Conservation (phyloP, 192 early-diverging fungal genomes). For the Allomyces macrogynus region DNA sequence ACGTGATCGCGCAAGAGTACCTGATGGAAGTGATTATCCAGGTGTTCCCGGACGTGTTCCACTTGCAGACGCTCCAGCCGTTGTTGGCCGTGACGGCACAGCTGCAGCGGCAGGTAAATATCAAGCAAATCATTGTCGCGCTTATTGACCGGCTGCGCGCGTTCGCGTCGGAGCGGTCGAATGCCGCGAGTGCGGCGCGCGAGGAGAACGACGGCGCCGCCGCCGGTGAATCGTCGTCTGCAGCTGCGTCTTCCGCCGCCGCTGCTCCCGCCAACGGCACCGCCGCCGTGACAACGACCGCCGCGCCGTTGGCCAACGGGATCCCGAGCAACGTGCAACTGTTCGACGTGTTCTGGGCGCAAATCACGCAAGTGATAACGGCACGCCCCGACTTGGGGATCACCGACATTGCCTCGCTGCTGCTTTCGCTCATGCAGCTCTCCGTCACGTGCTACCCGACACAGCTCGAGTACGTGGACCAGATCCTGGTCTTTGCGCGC, state of each 20-base stretch:
- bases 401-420: conserved; percentile 75
- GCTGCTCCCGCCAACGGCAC: neutral
- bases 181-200: conserved; percentile 11
- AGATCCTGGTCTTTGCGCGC: conserved; percentile 76
- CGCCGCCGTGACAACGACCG: neutral
- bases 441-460: conserved; percentile 86
- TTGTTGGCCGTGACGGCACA: conserved; percentile 79
- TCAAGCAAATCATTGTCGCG: conserved; percentile 90
- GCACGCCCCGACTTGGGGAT: conserved; percentile 77
- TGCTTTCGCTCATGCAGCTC: conserved; percentile 70
- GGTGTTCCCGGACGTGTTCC: conserved; percentile 94
- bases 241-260: neutral
- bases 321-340: conserved; percentile 72
- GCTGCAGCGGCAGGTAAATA: conserved; percentile 79
- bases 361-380: conserved; percentile 82
- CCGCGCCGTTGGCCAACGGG: neutral
- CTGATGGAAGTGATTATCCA: conserved; percentile 99
- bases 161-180: conserved; percentile 39
- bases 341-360: conserved; percentile 94
- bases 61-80: conserved; percentile 68
- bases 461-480: conserved; percentile 65
- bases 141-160: conserved; percentile 83
- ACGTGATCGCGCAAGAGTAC: conserved; percentile 98
- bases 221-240: too few relatives aligned
- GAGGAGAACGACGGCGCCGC: conserved; percentile 3